Percentiles rank a stretch among this genome's conserved stretches.
Conservation (phyloP, 179 eudicot species). For the Actinidia arguta region DNA sequence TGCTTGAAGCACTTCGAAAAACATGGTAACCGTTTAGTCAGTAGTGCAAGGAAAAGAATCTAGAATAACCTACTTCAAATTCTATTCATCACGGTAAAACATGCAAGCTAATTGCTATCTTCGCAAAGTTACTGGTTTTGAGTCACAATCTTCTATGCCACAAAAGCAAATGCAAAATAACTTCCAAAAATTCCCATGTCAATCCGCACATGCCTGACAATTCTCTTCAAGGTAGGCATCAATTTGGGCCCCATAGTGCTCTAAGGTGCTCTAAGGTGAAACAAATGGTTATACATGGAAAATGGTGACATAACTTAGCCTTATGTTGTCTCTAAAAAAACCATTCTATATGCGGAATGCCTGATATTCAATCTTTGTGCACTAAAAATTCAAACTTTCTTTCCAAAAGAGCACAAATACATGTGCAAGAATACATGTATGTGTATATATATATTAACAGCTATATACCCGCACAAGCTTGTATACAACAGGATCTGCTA, state of each 20-base stretch:
- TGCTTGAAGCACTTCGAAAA: background rate
- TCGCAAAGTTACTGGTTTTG: background rate
- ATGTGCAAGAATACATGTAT: slow-evolving; percentile 29
- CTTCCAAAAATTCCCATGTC: too few species aligned
- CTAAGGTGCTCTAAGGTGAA: background rate
- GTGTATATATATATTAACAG: background rate
- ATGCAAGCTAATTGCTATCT: background rate
- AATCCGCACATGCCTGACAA: too few species aligned
- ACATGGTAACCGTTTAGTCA: background rate
- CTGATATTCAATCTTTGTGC: background rate
- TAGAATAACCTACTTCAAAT: background rate
- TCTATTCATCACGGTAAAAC: background rate
- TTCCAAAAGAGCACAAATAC: background rate
- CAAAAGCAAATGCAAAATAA: background rate
- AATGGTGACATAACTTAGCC: slow-evolving; percentile 1
- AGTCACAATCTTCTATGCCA: background rate
- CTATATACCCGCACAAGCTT: slow-evolving; percentile 24
- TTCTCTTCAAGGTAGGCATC: background rate
- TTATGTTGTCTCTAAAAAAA: background rate
- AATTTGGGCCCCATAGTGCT: background rate
- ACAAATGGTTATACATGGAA: background rate
- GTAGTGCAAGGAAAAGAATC: background rate
- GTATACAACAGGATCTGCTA: slow-evolving; percentile 26
- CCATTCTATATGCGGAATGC: background rate
- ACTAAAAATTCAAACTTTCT: background rate